Conservation (phyloP, 2,329 filamentous ascomycete genomes). For the Stemphylium beticola region DNA sequence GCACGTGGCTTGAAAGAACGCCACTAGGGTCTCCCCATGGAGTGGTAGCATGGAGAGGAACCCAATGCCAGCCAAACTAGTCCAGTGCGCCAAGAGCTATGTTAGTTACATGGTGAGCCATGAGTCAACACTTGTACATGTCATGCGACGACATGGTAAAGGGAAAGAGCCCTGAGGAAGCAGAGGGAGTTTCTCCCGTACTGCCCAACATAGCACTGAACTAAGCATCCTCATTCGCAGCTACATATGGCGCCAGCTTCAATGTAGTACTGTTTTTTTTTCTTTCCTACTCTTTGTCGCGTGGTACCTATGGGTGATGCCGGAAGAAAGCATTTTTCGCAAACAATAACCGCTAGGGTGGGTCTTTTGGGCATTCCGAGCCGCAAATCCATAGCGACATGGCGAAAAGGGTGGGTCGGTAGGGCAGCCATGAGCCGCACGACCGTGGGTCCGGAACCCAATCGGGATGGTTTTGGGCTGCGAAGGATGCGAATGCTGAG, state of each 20-base stretch:
- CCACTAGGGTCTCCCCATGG: slow-evolving; percentile 3
- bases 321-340: slow-evolving; percentile 7
- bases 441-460: slow-evolving; percentile 28
- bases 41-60: background rate
- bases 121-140: slow-evolving; percentile 1
- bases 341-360: slow-evolving; percentile 32
- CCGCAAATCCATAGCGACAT: slow-evolving; percentile 20
- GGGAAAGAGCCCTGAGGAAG: background rate
- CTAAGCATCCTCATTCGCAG: background rate
- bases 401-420: slow-evolving; percentile 31
- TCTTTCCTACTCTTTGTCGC: background rate
- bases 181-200: background rate
- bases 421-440: slow-evolving; percentile 37
- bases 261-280: background rate
- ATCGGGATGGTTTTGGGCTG: slow-evolving; percentile 32
- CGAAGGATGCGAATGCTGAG: slow-evolving; percentile 20
- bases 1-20: slow-evolving; percentile 1
- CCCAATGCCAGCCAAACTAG: background rate
- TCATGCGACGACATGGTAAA: background rate
- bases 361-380: slow-evolving; percentile 31
- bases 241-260: background rate
- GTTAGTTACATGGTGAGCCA: background rate
- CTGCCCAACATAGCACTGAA: background rate
- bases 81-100: background rate
- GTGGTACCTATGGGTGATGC: slow-evolving; percentile 6